Evolutionary conservation across 2,329 filamentous ascomycete species (phyloP).

Genomic region (Alternaria hordeiaustralica): DNA sequence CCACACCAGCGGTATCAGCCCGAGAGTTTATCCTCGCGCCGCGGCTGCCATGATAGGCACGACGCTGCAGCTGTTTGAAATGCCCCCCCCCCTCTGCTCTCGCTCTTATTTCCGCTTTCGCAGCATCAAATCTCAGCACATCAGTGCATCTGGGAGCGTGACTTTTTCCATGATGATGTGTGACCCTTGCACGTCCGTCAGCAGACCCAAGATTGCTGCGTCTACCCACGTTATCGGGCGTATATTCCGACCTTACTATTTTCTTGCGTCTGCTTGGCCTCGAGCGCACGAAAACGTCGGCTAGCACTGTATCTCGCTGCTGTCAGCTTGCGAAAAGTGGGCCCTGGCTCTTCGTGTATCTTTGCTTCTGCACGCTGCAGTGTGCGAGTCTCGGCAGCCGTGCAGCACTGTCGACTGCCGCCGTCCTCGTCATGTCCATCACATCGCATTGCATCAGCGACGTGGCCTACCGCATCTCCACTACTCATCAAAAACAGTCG

Average conservation of each 20-base stretch:
- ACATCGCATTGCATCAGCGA: slow-evolving; percentile 9
- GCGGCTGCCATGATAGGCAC: slow-evolving; percentile 7
- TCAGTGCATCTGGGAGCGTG: neutral
- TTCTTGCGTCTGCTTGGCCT: slow-evolving; percentile 4
- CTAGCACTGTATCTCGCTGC: slow-evolving; percentile 23
- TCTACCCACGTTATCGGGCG: slow-evolving; percentile 7
- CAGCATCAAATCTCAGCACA: neutral
- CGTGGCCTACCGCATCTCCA: slow-evolving; percentile 2
- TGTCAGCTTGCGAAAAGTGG: slow-evolving; percentile 20
- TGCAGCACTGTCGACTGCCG: slow-evolving; percentile 8
- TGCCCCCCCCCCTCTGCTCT: slow-evolving; percentile 9
- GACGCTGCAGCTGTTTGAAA: slow-evolving; percentile 4
- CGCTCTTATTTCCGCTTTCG: slow-evolving; percentile 17
- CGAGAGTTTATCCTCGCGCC: slow-evolving; percentile 5
- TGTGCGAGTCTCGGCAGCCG: slow-evolving; percentile 10
- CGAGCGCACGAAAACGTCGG: slow-evolving; percentile 19
- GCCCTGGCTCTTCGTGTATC: slow-evolving; percentile 17
- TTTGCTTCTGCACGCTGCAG: slow-evolving; percentile 18
- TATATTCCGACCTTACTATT: slow-evolving; percentile 1
- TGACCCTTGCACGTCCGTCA: slow-evolving; percentile 13
- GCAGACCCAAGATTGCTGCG: slow-evolving; percentile 13
- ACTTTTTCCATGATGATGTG: slow-evolving; percentile 2
- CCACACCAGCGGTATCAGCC: slow-evolving; percentile 9
- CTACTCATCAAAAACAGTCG: neutral
- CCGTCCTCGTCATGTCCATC: slow-evolving; percentile 7